Conservation (phyloP, 208 protist genomes). For the Histomonas meleagridis region DNA sequence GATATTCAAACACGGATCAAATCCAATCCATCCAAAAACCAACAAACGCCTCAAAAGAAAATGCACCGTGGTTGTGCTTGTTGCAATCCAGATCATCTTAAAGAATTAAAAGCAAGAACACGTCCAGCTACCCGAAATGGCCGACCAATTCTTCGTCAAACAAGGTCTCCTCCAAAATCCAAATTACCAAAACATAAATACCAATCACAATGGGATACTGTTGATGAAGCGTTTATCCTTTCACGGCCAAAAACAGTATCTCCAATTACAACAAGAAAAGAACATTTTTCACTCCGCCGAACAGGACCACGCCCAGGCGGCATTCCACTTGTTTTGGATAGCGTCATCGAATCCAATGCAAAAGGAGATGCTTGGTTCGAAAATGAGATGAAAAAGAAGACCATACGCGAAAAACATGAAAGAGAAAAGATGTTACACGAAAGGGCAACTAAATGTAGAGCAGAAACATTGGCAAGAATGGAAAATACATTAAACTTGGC, state of each 20-base stretch:
- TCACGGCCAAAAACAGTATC: neutral
- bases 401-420: neutral
- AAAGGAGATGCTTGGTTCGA: neutral
- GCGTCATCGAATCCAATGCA: neutral
- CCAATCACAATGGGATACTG: neutral
- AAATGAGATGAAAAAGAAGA: neutral
- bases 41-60: neutral
- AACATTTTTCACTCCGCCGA: constrained; percentile 5
- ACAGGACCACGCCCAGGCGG: constrained; percentile 16
- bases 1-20: neutral
- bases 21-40: neutral
- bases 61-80: neutral
- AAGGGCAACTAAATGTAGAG: neutral
- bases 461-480: neutral
- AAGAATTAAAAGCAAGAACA: neutral
- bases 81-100: neutral
- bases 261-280: neutral
- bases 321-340: neutral
- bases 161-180: neutral
- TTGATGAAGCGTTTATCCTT: neutral
- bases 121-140: neutral
- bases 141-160: neutral
- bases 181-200: neutral
- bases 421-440: neutral
- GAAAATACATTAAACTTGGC: too few relatives aligned